Evolutionary conservation across 208 protist genomes (phyloP), one percentile per base, ranked within the genome.

Genomic region (Strigomonas oncopelti): DNA sequence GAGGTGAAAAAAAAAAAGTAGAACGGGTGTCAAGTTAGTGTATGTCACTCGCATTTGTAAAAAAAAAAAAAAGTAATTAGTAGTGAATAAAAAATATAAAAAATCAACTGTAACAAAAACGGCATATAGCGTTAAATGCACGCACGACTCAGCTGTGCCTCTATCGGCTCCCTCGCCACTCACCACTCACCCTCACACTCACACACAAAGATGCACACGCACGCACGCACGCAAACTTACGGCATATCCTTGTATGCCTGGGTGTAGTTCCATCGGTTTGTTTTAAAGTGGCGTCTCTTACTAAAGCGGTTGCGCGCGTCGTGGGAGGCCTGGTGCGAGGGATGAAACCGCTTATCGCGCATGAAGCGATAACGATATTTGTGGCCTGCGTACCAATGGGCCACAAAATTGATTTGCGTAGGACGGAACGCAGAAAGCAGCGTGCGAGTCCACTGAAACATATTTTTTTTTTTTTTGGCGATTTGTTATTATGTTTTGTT

Each of bases 241-340:
- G 90, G 90, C 90, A 95, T 95, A 57, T 95, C 90, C 69, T 90
- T 87, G 74, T 95, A 95, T 13, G 90, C 90, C 79, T 93, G 90
- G 34, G 83, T 85, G 72, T 95, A 95, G 72, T 95, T 95, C 88
- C 90, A 95, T 11, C 90, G 71, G 66, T 95, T 95, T 14, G 90
- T 95, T 70, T 95, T 95, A 62, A 93, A 95, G 72, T 92, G 86
- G 20, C 72, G 71, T 60, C 83, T 76, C 60, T 84, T 88, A 67
- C 85, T 92, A 61, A 93, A 95, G 18, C 87, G 85, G 60, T 95
- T 95, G 62, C 90, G 76, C 5, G 83, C 79, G 54, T 90, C 80
- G 52, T 81, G 71, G 24, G 85, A 77, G 1, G 84, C 87, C 62
- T 92, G 82, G 29, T 85, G 72, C 14, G 85, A 92, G 5, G 90